These are phyloP conservation scores for Fusarium sp. DNA, from an alignment of 2,329 filamentous ascomycete species.

Conservation along the genomic window DNA sequence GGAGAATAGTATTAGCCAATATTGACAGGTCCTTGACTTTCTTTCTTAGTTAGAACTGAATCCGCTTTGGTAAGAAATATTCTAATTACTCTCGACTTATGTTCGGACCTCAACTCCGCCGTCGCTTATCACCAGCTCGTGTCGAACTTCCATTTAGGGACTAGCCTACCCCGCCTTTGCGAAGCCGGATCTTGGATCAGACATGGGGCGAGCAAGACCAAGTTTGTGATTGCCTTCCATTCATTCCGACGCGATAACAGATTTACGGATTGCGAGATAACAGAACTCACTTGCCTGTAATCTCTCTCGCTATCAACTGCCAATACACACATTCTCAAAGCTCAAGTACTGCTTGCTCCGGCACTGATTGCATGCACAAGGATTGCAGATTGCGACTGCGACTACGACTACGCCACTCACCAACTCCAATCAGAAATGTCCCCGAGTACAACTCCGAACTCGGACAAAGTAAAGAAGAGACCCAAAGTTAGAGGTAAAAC, in stretches of 20 bases:
- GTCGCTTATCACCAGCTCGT: background rate
- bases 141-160: background rate
- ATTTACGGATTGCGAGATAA: background rate
- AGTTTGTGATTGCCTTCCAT: background rate
- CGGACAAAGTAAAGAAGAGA: slow-evolving; percentile 23
- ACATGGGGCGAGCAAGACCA: background rate
- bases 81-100: background rate
- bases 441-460: background rate
- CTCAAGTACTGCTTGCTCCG: background rate
- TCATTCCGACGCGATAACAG: slow-evolving; percentile 1
- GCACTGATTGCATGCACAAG: background rate
- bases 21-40: too few species aligned
- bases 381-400: background rate
- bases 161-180: slow-evolving; percentile 22
- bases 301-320: too few species aligned
- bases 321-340: background rate
- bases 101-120: background rate
- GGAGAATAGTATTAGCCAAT: too few species aligned
- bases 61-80: too few species aligned
- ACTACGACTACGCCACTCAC: background rate
- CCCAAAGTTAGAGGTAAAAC: slow-evolving; percentile 31
- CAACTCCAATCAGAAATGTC: background rate
- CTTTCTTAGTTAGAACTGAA: too few species aligned
- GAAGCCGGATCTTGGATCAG: background rate
- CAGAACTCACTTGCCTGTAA: background rate